Evolutionary conservation across 176 grass and related monocot genomes (phyloP).

Genomic region (Olyra latifolia): DNA sequence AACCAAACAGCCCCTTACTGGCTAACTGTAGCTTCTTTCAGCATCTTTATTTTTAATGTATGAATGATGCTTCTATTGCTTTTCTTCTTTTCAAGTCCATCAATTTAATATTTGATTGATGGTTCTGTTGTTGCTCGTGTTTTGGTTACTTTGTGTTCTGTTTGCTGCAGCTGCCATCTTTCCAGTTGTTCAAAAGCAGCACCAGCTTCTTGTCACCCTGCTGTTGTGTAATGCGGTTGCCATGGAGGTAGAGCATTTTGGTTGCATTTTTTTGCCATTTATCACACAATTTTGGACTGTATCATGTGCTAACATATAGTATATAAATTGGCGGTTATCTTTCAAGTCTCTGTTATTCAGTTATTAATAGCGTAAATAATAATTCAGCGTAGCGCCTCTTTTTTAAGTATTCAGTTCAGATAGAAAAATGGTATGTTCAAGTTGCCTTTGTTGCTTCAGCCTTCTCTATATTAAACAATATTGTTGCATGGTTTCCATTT

Average conservation of each 20-base stretch:
- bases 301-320: background rate
- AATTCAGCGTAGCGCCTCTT: background rate
- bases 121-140: background rate
- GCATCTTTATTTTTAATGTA: background rate
- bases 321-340: background rate
- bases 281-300: background rate
- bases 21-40: conserved; percentile 6
- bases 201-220: conserved; percentile 98
- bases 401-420: background rate
- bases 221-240: conserved; percentile 86
- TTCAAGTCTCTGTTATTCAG: background rate
- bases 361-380: background rate
- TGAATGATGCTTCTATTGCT: background rate
- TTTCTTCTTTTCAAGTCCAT: conserved; percentile 2
- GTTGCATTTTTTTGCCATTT: background rate
- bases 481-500: background rate
- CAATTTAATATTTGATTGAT: conserved; percentile 1
- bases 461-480: background rate
- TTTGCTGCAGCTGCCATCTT: conserved; percentile 80
- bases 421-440: background rate
- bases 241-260: conserved; percentile 78
- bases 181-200: conserved; percentile 99
- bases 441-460: background rate
- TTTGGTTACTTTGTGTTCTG: conserved; percentile 12
- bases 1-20: too few species aligned